Base-by-base conservation (phyloP, 371 early-diverging fungal species). In the Globomyces sp. region DNA sequence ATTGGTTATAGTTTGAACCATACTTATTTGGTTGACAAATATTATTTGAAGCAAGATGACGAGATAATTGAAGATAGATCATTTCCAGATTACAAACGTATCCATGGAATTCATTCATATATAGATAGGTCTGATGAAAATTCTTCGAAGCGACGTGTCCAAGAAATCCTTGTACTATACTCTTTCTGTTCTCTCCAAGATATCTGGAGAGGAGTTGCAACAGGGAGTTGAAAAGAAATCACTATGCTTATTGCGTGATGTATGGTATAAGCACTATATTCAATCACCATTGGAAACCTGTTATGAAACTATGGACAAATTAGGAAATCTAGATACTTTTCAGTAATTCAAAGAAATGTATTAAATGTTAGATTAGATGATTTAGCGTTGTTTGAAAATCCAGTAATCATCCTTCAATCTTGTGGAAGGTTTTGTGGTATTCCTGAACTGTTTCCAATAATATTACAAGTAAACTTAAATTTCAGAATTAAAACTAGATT, bases 401-500 rank as follows among this genome's bases (percentile, higher is more conserved):
- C 24, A 24, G 24, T 24, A 24, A 24, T 24, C 24, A 24, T 24
- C 40, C 8, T 55, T 40, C 5, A 55, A 55, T 55, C 55, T 40
- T 39, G 39, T 55, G 4, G 6, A 39, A 5, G 40, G 34, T 37
- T 55, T 55, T 55, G 55, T 39, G 3, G 55, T 40, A 3, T 55
- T 55, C 13, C 24, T n/a, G 4, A 55, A 55, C 55, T 55, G 4
- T 4, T 55, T 8, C 39, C 34, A 39, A 37, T 55, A 37, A 39
- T 55, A 5, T 40, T 55, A 2, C 55, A 55, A 39, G 39, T 55
- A 37, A 8, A 39, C 4, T 39, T 24, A 36, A 37, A n/a, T 36
- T 37, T 55, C 55, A 3, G 55, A 55, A 39, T 55, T 55, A 39
- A 24, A 41, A 55, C 55, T 24, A 55, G 5, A 55, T 39, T 39